Evolutionary conservation across 2,329 filamentous ascomycete species (phyloP).

Genomic region (Dactylella cylindrospora): DNA sequence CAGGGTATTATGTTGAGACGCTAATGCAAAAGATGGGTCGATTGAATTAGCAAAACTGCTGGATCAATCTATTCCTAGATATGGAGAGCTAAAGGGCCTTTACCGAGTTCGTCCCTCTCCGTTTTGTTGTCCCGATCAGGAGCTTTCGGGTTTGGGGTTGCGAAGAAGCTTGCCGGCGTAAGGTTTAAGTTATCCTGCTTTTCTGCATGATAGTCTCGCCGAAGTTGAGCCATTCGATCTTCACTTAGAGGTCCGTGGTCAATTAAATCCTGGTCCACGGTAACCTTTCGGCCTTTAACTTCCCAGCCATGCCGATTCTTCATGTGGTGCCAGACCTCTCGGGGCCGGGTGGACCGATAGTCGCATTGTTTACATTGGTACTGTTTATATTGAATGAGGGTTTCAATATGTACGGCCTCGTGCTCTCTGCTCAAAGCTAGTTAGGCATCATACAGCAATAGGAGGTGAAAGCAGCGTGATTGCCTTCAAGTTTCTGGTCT

Average conservation of each 20-base stretch:
- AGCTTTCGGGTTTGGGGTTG: slow-evolving; percentile 4
- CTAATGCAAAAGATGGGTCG: neutral
- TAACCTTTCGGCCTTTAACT: neutral
- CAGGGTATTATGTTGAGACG: slow-evolving; percentile 26
- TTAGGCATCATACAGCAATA: too few species aligned
- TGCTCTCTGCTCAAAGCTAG: slow-evolving; percentile 21
- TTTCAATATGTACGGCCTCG: slow-evolving; percentile 24
- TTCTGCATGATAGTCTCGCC: slow-evolving; percentile 11
- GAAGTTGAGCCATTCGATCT: slow-evolving; percentile 15
- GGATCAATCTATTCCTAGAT: slow-evolving; percentile 7
- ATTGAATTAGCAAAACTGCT: slow-evolving; percentile 16
- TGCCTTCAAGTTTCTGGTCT: too few species aligned
- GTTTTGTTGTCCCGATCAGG: slow-evolving; percentile 10
- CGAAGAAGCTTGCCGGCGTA: slow-evolving; percentile 3
- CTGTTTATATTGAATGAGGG: slow-evolving; percentile 23
- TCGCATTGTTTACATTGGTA: slow-evolving; percentile 31
- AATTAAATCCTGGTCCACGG: slow-evolving; percentile 13
- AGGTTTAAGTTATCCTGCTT: slow-evolving; percentile 2
- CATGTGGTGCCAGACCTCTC: slow-evolving; percentile 32
- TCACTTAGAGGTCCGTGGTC: slow-evolving; percentile 25
- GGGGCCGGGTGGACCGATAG: slow-evolving; percentile 31
- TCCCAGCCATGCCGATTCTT: slow-evolving; percentile 17
- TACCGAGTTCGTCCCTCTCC: slow-evolving; percentile 34
- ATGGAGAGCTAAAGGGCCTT: neutral
- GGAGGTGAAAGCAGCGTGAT: too few species aligned